These are phyloP conservation scores for Vicia villosa DNA, from an alignment of 306 rosid genomes.

Conservation along the genomic window DNA sequence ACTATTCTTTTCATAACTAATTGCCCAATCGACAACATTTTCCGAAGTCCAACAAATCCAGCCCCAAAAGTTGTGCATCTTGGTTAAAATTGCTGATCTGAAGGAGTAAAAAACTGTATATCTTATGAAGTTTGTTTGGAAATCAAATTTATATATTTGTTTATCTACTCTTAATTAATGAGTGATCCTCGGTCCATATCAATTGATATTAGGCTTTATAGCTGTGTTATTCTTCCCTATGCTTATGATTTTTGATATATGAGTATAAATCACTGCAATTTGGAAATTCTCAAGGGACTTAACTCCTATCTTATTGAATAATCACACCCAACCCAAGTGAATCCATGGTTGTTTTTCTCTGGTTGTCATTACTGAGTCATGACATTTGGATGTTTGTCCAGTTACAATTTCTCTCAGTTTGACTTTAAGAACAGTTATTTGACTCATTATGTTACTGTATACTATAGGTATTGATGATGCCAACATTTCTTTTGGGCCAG, in stretches of 20 bases:
- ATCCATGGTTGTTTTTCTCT: constrained; percentile 4
- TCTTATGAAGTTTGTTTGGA: constrained; percentile 13
- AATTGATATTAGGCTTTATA: background rate
- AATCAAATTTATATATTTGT: constrained; percentile 5
- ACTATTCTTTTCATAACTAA: background rate
- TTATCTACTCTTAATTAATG: constrained; percentile 11
- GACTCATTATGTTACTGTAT: constrained; percentile 39
- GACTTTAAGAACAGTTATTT: constrained; percentile 28
- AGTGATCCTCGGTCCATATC: constrained; percentile 13
- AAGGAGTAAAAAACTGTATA: constrained; percentile 11
- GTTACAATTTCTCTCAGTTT: constrained; percentile 15
- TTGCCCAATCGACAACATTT: background rate
- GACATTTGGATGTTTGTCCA: constrained; percentile 23
- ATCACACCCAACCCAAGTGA: background rate
- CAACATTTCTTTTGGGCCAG: constrained; percentile 82
- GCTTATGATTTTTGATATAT: constrained; percentile 26
- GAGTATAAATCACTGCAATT: constrained; percentile 20
- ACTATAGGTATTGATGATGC: constrained; percentile 94
- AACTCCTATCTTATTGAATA: constrained; percentile 18
- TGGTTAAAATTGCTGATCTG: constrained; percentile 22
- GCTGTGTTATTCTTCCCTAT: constrained; percentile 6
- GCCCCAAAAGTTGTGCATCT: background rate
- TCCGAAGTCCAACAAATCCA: background rate
- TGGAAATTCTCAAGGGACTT: constrained; percentile 7
- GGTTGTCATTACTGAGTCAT: background rate